phyloP scores from a whole-genome alignment of 2,329 filamentous ascomycete genomes.

The Fusarium ambrosium region DNA sequence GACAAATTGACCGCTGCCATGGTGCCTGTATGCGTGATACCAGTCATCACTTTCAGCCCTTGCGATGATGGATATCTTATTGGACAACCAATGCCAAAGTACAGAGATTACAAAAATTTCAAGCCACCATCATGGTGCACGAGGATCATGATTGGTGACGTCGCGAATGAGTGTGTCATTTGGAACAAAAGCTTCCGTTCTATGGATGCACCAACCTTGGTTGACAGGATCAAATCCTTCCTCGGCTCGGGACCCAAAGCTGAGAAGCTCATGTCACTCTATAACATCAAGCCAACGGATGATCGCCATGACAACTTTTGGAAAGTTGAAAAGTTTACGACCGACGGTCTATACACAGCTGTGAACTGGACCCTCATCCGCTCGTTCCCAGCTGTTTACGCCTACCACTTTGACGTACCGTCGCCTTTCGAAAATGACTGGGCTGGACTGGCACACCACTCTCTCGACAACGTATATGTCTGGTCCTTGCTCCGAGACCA shows the following conservation, averaged over 20 bases:
- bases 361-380: slow-evolving; percentile 22
- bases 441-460: slow-evolving; percentile 38
- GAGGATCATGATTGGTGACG: slow-evolving; percentile 39
- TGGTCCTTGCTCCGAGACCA: slow-evolving; percentile 29
- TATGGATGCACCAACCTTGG: slow-evolving; percentile 4
- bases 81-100: neutral
- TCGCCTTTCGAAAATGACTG: slow-evolving; percentile 41
- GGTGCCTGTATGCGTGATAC: slow-evolving; percentile 13
- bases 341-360: slow-evolving; percentile 30
- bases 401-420: slow-evolving; percentile 42
- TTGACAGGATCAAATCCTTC: slow-evolving; percentile 15
- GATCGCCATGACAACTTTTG: slow-evolving; percentile 23
- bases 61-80: slow-evolving; percentile 19
- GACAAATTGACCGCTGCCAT: slow-evolving; percentile 14
- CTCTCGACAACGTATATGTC: slow-evolving; percentile 36
- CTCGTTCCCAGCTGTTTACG: slow-evolving; percentile 12
- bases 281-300: slow-evolving; percentile 9
- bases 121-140: slow-evolving; percentile 12
- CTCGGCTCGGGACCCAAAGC: neutral
- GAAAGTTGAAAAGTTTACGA: slow-evolving; percentile 28
- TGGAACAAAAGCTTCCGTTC: slow-evolving; percentile 39
- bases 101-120: slow-evolving; percentile 8
- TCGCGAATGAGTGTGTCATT: slow-evolving; percentile 38
- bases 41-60: slow-evolving; percentile 12
- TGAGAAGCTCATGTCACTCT: slow-evolving; percentile 4